Evolutionary conservation across 140 eudicot species (phyloP), one percentile per base, ranked within the genome.

Genomic region (Anethum foeniculum): DNA sequence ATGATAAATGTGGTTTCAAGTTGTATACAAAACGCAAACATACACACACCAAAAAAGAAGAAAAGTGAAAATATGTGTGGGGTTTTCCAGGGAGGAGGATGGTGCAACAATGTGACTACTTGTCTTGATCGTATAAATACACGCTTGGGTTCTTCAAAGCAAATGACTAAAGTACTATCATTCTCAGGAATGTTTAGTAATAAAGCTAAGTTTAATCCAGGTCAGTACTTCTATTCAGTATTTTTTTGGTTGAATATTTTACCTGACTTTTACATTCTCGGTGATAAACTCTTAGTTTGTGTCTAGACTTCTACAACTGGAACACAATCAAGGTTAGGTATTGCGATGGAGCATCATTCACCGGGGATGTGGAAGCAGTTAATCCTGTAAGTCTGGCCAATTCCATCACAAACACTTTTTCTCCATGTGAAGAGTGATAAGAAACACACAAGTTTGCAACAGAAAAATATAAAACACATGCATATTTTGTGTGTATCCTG

Each of bases 321-420:
- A 96, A 96, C 78, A 88, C 88, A 78, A 79, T 96, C 77, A 93
- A 90, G 84, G 92, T 96, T 77, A 87, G 97, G 73, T 96, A 96
- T 75, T 96, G 99, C 72, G 99, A 96, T 80, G 99, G 99, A 23
- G 82, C 97, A 47, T 96, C 99, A 51, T 96, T 91, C 60, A 93
- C 98, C 0, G 97, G 98, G 46, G 91, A 93, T 77, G 87, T 96
- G 8, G 97, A 88, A 86, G 86, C 81, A 62, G 99, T 93, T 62
- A 28, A 93, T 87, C 90, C 96, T 49, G 99, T 96, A 87, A 89
- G 95, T 88, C 51, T 62, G 80, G 34, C 12, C 39, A 82, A 62
- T 79, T 36, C 18, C 43, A 14, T 75, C 19, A 9, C 5, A 75
- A 15, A 4, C 13, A 44, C 38, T 27, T 74, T 23, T 9, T 39